Percentiles rank a stretch among this genome's conserved stretches.
phyloP scores from a whole-genome alignment of 2,329 filamentous ascomycete genomes.

The Teratosphaeria epicoccoides region DNA sequence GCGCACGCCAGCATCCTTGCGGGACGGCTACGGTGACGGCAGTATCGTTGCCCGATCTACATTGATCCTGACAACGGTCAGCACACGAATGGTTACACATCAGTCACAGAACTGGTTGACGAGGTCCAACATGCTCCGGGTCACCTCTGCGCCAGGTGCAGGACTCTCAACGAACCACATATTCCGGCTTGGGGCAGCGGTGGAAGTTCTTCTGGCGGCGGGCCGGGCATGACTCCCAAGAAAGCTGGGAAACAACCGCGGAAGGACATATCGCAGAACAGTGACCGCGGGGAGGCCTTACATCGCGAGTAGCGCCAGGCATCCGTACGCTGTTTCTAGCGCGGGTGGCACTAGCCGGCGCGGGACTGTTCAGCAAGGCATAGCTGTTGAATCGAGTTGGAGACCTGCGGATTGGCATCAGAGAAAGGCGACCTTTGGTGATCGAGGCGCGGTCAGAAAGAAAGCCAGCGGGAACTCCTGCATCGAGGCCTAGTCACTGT shows the following conservation, averaged over 20 bases:
- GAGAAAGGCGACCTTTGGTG: background rate
- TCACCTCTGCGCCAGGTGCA: background rate
- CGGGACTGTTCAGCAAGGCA: background rate
- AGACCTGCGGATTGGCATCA: background rate
- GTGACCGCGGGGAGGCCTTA: background rate
- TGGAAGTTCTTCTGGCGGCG: background rate
- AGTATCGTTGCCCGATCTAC: no score
- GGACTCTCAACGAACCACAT: background rate
- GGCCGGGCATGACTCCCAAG: background rate
- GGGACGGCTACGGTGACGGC: no score
- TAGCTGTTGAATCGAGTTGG: background rate
- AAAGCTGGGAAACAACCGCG: background rate
- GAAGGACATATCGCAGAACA: background rate
- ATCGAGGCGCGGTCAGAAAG: background rate
- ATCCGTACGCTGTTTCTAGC: background rate
- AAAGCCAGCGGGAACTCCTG: background rate
- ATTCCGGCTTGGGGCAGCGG: background rate
- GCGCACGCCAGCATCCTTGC: background rate
- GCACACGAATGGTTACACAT: background rate
- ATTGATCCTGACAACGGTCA: background rate
- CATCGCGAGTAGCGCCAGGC: background rate
- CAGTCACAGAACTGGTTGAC: background rate
- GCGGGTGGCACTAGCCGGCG: background rate
- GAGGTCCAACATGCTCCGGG: background rate
- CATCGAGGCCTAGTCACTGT: background rate